Evolutionary conservation across 192 early-diverging fungal genomes (phyloP), one percentile per base, ranked within the genome.

Genomic region (Entomortierella beljakovae): DNA sequence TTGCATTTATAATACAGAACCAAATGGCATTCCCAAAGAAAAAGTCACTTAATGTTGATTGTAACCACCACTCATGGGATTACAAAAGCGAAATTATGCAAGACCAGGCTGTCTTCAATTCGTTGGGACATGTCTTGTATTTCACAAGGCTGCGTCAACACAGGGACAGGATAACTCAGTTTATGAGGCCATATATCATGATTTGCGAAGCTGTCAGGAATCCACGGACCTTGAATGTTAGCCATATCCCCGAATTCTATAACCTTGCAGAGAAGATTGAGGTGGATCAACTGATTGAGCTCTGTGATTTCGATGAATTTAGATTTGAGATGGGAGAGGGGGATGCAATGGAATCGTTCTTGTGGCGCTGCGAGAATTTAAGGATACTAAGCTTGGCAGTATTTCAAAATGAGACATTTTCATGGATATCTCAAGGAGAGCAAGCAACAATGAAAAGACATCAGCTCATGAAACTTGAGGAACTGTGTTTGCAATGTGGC

Each of bases 261-360:
- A 20, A 15, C 3, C 15, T 20, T 46, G 43, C 43, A 3, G 20
- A 15, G 43, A 16, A 46, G 23, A 53, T 53, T 18, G 51, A 29
- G 2, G 9, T 53, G 28, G 23, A 26, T 3, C 23, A 15, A 15
- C 28, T 53, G 9, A 29, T 2, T 13, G 51, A 26, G 7, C 28
- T 53, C 28, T 9, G 10, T 2, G 51, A 53, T 18, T 2, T n/a
- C 7, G 22, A 28, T 23, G 2, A 16, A 13, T 40, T 46, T 18
- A 50, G 69, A 16, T 53, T 46, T 1, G 54, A 63, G 1, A 8
- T 25, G 3, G 69, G 61, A 0, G 69, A 71, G 11, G 38, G 60
- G 13, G 32, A 23, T 2, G 37, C n/a, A 0, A 63, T 53, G 60
- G 60, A 62, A 33, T 40, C 25, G n/a, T 71, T 71, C 50, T 26